These are phyloP conservation scores for Lagenidium sp. DNA, from an alignment of 352 stramenopile genomes.

Conservation along the genomic window DNA sequence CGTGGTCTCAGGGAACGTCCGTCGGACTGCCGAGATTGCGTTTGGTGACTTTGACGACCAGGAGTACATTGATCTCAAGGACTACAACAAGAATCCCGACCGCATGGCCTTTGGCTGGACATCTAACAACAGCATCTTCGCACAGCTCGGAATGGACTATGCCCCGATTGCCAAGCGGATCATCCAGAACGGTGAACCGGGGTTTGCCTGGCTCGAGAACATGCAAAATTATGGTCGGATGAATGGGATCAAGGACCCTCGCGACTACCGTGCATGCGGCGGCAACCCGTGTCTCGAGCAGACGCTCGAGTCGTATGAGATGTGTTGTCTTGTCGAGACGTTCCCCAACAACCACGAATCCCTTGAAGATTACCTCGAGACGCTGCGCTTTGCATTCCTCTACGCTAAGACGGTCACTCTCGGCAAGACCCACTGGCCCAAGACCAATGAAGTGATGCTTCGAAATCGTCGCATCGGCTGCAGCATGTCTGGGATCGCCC, in stretches of 20 bases:
- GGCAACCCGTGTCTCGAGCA: conserved; percentile 93
- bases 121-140: conserved; percentile 94
- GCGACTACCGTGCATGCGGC: conserved; percentile 72
- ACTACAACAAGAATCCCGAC: conserved; percentile 88
- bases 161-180: conserved; percentile 77
- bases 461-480: conserved; percentile 89
- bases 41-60: conserved; percentile 83
- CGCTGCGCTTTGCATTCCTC: conserved; percentile 81
- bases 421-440: conserved; percentile 84
- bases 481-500: conserved; percentile 90
- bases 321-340: conserved; percentile 93
- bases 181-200: conserved; percentile 84
- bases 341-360: conserved; percentile 83
- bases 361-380: conserved; percentile 86
- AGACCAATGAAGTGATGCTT: conserved; percentile 90
- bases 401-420: conserved; percentile 95
- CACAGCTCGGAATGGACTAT: conserved; percentile 91
- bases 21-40: conserved; percentile 90
- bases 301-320: conserved; percentile 89
- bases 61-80: conserved; percentile 90
- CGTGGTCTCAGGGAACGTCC: conserved; percentile 90
- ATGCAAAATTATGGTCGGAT: conserved; percentile 89
- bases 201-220: conserved; percentile 93
- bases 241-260: conserved; percentile 72
- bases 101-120: conserved; percentile 87